A percentile compares a stretch with the other conserved stretches of the same genome.
Evolutionary conservation across 2,329 filamentous ascomycete species (phyloP).

Genomic region (Tetracladium maxilliforme): DNA sequence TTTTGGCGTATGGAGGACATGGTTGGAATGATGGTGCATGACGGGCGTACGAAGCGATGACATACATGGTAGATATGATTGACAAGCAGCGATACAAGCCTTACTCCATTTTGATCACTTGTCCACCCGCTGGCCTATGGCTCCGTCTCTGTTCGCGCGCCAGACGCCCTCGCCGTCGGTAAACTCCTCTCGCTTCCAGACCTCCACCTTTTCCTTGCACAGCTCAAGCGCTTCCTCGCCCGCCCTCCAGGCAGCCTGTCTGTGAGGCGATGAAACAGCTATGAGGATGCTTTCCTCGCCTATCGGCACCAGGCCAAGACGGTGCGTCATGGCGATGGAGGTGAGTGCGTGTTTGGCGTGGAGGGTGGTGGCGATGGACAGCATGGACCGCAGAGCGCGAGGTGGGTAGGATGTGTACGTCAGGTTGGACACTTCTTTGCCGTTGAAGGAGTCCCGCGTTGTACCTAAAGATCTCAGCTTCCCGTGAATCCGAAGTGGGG

Average conservation of each 20-base stretch:
- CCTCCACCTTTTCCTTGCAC: conserved; percentile 77
- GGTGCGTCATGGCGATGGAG: conserved; percentile 68
- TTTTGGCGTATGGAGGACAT: too few relatives aligned
- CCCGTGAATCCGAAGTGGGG: conserved; percentile 1
- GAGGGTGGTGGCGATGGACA: conserved; percentile 44
- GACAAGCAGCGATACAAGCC: too few relatives aligned
- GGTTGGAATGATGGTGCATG: too few relatives aligned
- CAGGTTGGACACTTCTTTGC: conserved; percentile 58
- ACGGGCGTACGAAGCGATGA: too few relatives aligned
- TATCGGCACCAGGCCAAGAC: conserved; percentile 73
- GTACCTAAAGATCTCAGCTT: conserved; percentile 36
- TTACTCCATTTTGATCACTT: too few relatives aligned
- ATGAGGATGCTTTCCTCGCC: conserved; percentile 91
- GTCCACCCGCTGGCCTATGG: conserved; percentile 32
- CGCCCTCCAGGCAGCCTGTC: conserved; percentile 72
- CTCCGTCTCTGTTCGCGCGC: conserved; percentile 75
- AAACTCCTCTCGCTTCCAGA: conserved; percentile 93
- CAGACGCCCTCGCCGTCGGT: conserved; percentile 60
- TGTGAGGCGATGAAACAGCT: conserved; percentile 69
- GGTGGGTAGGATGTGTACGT: conserved; percentile 62
- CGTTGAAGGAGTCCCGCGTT: conserved; percentile 60
- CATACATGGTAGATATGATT: too few relatives aligned
- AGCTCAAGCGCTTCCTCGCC: conserved; percentile 81
- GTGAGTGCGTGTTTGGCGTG: conserved; percentile 46
- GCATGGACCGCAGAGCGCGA: conserved; percentile 54